Evolutionary conservation across 2,329 filamentous ascomycete genomes (phyloP), one percentile per base, ranked within the genome.

Genomic region (Aspergillus flavus): DNA sequence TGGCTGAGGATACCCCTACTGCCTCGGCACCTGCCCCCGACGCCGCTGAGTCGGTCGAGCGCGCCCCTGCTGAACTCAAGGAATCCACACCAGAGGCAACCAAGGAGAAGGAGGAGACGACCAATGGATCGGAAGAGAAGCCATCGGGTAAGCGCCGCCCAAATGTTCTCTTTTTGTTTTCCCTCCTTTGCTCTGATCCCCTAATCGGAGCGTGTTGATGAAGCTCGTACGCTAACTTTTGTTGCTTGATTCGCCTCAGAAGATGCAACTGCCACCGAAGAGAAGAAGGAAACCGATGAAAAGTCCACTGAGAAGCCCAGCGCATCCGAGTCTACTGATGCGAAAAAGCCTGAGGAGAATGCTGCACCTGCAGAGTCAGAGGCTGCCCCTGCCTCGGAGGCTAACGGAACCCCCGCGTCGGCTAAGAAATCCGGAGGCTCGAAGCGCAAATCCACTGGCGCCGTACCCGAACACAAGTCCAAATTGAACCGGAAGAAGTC

Each of bases 401-500:
- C 75, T 39, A 80, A 86, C 71, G 84, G 83, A 67, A 83, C 80
- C 55, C 79, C 85, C 62, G 78, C 80, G 41, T 78, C 78, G 34
- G 75, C 81, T 57, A 81, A 81, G 65, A 87, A 87, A 71, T 76
- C 82, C 36, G 63, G 65, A 58, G 53, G 65, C 65, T 85, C 76
- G 43, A 85, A 82, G 76, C 91, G 92, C 81, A 95, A 95, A 85
- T 96, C 92, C 28, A 84, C 83, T 48, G 84, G 84, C 61, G 86
- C 85, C 50, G 84, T 84, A 21, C 81, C 90, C 11, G 87, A 90
- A 68, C 83, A 88, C 78, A 93, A 91, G 80, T 83, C 80, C 71
- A 94, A 94, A 78, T 83, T 93, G 66, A 95, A 88, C 82, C 92
- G 90, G 82, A 97, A 95, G 84, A 91, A 89, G 75, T 94, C 91